phyloP scores from a whole-genome alignment of 208 protist species.

The Tritrichomonas musculus region DNA sequence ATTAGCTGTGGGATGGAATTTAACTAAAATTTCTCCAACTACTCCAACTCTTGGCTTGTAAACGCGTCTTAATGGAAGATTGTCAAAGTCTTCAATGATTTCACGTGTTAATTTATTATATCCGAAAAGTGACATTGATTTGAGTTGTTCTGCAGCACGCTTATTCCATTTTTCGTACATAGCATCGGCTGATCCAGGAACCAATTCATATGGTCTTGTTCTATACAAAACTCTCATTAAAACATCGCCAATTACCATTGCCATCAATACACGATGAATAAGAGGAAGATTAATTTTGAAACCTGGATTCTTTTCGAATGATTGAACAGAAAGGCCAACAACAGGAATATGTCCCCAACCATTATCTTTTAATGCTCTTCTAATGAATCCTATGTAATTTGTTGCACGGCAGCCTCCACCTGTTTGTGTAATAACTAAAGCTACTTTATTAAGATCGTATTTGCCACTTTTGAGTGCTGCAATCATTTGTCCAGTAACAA shows the following conservation, averaged over 20 bases:
- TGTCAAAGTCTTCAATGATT: background rate
- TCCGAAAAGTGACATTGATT: background rate
- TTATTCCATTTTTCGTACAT: background rate
- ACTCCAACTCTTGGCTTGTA: background rate
- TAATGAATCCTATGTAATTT: background rate
- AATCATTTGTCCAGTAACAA: background rate
- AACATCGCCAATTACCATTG: background rate
- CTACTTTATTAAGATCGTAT: background rate
- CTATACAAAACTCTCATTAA: background rate
- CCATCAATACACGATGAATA: background rate
- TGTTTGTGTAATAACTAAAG: background rate
- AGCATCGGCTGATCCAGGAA: background rate
- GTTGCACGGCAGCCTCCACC: background rate
- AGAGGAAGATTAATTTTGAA: background rate
- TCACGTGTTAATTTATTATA: background rate
- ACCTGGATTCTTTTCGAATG: background rate
- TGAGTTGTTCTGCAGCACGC: background rate
- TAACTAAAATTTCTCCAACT: conserved; percentile 5
- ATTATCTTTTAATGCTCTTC: background rate
- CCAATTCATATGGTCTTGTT: background rate
- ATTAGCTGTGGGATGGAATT: background rate
- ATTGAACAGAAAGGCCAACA: background rate
- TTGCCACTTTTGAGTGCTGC: background rate
- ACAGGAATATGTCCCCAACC: background rate
- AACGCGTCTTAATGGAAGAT: background rate